A percentile compares a stretch with the other conserved stretches of the same genome.
Evolutionary conservation across 2,329 filamentous ascomycete genomes (phyloP).

Genomic region (Davidsoniella eucalypti): DNA sequence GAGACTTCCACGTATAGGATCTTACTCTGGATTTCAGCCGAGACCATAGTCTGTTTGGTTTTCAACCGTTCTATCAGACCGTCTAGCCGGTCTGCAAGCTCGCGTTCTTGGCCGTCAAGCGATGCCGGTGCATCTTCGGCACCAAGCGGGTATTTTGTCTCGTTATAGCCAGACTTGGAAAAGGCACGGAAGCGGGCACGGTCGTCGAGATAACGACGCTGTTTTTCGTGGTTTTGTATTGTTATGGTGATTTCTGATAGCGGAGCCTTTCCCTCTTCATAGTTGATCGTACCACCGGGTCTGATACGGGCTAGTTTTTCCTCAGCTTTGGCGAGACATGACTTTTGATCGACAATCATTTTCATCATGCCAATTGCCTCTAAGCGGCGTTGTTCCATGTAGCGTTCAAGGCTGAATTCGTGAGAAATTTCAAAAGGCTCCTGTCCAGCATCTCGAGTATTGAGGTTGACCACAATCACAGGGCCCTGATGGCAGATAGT

Average conservation of each 20-base stretch:
- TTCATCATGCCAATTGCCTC: slow-evolving; percentile 21
- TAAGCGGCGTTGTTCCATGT: slow-evolving; percentile 28
- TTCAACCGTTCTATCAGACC: slow-evolving; percentile 20
- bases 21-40: slow-evolving; percentile 5
- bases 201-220: slow-evolving; percentile 21
- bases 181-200: slow-evolving; percentile 23
- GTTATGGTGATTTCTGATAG: background rate
- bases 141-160: slow-evolving; percentile 21
- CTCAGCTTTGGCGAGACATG: slow-evolving; percentile 2
- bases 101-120: slow-evolving; percentile 20
- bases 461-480: slow-evolving; percentile 32
- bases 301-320: background rate
- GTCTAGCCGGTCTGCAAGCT: slow-evolving; percentile 17
- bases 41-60: slow-evolving; percentile 5
- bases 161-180: slow-evolving; percentile 23
- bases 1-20: too few relatives aligned
- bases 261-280: background rate
- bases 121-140: slow-evolving; percentile 24
- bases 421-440: slow-evolving; percentile 31
- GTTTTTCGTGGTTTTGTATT: slow-evolving; percentile 14
- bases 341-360: slow-evolving; percentile 9
- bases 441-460: slow-evolving; percentile 25
- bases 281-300: background rate
- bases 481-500: slow-evolving; percentile 31
- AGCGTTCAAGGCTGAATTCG: slow-evolving; percentile 38